phyloP scores from a whole-genome alignment of 2,329 filamentous ascomycete genomes.

The Corinectria fuckeliana region DNA sequence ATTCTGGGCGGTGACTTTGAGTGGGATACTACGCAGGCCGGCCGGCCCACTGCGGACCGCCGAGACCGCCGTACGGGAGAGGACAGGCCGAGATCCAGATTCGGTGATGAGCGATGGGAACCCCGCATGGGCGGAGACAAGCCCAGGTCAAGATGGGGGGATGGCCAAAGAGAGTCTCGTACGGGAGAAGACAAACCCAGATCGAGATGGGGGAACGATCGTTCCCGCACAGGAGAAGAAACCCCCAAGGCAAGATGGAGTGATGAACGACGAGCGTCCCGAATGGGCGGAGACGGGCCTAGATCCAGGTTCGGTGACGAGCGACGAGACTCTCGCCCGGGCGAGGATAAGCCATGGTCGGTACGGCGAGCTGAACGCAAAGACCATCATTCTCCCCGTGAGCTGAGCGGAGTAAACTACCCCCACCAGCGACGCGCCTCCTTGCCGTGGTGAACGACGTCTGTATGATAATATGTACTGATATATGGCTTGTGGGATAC shows the following conservation, averaged over 20 bases:
- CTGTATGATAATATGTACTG: constrained; percentile 3
- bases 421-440: constrained; percentile 1
- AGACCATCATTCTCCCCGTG: neutral
- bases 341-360: neutral
- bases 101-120: neutral
- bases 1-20: constrained; percentile 34
- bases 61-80: neutral
- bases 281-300: neutral
- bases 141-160: neutral
- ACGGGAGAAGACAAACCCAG: neutral
- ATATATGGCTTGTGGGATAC: neutral
- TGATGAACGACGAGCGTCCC: neutral
- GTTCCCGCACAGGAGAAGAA: neutral
- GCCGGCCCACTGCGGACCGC: constrained; percentile 5
- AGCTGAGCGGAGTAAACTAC: neutral
- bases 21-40: constrained; percentile 42
- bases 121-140: neutral
- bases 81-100: neutral
- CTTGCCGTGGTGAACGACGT: neutral
- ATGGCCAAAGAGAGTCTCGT: neutral
- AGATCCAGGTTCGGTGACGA: neutral
- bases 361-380: neutral
- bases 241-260: neutral
- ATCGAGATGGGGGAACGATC: neutral
- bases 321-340: neutral